Conservation (phyloP, 345 rosid species). For the Gossypium thurberi region DNA sequence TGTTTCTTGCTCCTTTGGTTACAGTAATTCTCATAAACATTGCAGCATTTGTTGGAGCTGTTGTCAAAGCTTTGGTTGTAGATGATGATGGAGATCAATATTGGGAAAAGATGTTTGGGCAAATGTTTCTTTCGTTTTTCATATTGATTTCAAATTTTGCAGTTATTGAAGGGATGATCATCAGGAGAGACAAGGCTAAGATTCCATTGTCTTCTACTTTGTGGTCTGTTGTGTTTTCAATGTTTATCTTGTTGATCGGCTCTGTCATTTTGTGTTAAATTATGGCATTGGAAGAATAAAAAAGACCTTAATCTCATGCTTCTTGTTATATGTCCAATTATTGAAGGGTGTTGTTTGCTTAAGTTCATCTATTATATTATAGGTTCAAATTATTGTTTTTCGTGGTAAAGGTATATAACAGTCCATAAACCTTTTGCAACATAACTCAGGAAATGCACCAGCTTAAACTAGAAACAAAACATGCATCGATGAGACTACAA, state of each 20-base stretch:
- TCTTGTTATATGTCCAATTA: no score
- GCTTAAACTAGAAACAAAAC: no score
- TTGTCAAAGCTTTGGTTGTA: constrained; percentile 19
- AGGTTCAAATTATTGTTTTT: no score
- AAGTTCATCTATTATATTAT: no score
- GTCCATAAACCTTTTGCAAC: no score
- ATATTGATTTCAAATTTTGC: constrained; percentile 27
- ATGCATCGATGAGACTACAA: no score
- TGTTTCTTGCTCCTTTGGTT: constrained; percentile 33
- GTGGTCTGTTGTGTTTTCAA: constrained; percentile 10
- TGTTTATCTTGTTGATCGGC: constrained; percentile 14
- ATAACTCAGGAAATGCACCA: no score
- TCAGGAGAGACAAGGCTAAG: constrained; percentile 37
- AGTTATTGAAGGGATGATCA: constrained; percentile 34
- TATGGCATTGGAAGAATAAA: neutral
- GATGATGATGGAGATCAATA: constrained; percentile 10
- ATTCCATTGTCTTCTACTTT: constrained; percentile 21
- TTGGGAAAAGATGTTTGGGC: constrained; percentile 11
- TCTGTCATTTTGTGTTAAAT: neutral
- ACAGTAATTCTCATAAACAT: constrained; percentile 27
- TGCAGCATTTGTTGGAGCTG: constrained; percentile 19
- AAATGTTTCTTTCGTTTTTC: constrained; percentile 16
- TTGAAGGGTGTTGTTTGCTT: no score
- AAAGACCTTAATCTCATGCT: neutral
- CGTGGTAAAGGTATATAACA: no score